Evolutionary conservation across 768 basidiomycete species (phyloP), one percentile per base, ranked within the genome.

Genomic region (Xerocomellus intermedius): DNA sequence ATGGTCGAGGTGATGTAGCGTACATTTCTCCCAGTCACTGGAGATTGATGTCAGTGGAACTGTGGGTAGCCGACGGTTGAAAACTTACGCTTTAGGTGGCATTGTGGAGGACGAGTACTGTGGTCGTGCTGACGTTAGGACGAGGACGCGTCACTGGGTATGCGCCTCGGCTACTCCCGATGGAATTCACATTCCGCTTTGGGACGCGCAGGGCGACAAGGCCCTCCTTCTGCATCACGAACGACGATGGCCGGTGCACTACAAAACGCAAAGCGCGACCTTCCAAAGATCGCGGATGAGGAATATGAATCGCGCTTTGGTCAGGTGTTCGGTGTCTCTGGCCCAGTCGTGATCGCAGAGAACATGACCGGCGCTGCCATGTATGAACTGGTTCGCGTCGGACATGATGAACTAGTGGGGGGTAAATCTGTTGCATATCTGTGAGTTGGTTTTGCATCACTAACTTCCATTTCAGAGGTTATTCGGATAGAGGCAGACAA

Each of bases 21-120:
- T 68, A 96, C 95, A 98, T 75, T 98, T 98, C 75, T 99, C 96
- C 96, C 96, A 98, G 73, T 99, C 91, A 64, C 95, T 98, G 66
- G 17, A 55, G 21, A 52, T n/a, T 5, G 8, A 7, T 52, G 50
- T 64, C 14, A 69, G 60, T 35, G 33, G 36, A n/a, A 35, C 24
- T n/a, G 13, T 4, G 12, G 42, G 28, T 19, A 26, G 22, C 9
- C 21, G 38, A 45, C 24, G 47, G 21, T 42, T n/a, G 32, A 21
- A 24, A 16, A 82, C 94, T 77, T 71, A 96, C 94, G 91, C 81
- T 89, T 96, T 96, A 38, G 96, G 94, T 43, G 96, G 82, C 96
- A 98, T 97, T 49, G 70, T 76, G 49, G 56, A 66, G 57, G 66
- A 62, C 62, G 59, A 64, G 59, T 59, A 56, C 50, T 51, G 51